Conservation (phyloP, 1,284 basidiomycete genomes). For the Phellinidium pouzarii region DNA sequence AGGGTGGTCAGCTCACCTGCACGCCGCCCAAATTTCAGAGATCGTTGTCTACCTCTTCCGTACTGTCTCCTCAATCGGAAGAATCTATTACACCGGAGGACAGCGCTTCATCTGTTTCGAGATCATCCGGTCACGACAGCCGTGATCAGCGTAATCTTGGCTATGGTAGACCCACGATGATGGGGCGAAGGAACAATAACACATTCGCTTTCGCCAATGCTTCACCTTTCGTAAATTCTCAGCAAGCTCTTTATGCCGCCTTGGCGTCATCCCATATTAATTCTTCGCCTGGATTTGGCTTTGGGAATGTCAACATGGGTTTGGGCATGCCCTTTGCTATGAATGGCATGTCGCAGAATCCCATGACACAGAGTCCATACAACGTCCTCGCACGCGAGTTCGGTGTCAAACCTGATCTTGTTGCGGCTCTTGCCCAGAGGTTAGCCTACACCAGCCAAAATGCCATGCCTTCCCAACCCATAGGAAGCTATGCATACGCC, state of each 20-base stretch:
- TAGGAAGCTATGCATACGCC: constrained; percentile 5
- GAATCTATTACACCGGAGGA: constrained; percentile 1
- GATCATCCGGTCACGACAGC: not conserved
- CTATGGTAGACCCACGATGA: constrained; percentile 7
- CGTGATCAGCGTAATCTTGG: constrained; percentile 5
- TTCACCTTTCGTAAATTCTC: not conserved
- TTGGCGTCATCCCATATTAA: constrained; percentile 6
- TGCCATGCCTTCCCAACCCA: not conserved
- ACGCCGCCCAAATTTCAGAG: constrained; percentile 1
- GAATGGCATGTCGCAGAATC: constrained; percentile 22
- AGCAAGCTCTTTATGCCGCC: not conserved
- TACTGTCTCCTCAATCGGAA: constrained; percentile 3
- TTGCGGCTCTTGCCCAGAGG: constrained; percentile 61
- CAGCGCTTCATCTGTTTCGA: not conserved
- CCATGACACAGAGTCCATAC: constrained; percentile 29
- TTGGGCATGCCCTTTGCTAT: constrained; percentile 13
- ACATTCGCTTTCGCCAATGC: not conserved
- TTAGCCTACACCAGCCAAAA: constrained; percentile 26
- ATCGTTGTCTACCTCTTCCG: not conserved
- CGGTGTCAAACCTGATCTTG: constrained; percentile 58
- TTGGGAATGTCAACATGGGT: constrained; percentile 14
- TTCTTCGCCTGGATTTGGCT: constrained; percentile 19
- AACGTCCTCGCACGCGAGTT: constrained; percentile 63
- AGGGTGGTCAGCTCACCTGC: constrained; percentile 10
- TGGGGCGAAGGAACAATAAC: constrained; percentile 7